phyloP scores from a whole-genome alignment of 257 asterid species.

The Ehretia macrophylla region DNA sequence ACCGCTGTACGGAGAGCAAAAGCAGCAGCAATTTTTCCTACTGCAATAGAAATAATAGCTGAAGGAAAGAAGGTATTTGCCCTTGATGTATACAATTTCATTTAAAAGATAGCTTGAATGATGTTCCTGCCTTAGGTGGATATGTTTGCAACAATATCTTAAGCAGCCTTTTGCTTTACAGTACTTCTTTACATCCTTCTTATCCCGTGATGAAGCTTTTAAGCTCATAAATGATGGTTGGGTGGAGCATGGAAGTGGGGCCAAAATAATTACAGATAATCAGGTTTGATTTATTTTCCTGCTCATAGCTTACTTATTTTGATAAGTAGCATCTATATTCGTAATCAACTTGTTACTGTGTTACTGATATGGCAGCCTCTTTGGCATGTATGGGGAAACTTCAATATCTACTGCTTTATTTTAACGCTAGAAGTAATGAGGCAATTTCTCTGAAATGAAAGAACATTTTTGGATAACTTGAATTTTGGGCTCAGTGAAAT shows the following conservation, averaged over 20 bases:
- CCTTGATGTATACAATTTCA: constrained; percentile 6
- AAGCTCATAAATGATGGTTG: constrained; percentile 90
- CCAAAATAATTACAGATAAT: constrained; percentile 46
- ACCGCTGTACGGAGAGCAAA: constrained; percentile 84
- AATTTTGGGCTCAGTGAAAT: too few relatives aligned
- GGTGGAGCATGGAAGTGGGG: constrained; percentile 44
- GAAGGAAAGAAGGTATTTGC: constrained; percentile 80
- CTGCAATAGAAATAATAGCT: constrained; percentile 86
- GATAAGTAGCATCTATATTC: constrained; percentile 4
- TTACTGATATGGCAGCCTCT: constrained; percentile 11
- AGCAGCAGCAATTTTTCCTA: constrained; percentile 88
- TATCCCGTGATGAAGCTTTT: constrained; percentile 98
- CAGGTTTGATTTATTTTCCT: constrained; percentile 43
- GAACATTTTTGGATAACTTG: too few relatives aligned
- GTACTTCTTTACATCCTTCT: constrained; percentile 91
- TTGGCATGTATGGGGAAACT: too few relatives aligned
- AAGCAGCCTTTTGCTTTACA: constrained; percentile 36
- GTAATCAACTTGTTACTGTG: constrained; percentile 11
- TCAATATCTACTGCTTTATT: too few relatives aligned
- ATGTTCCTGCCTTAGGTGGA: neutral
- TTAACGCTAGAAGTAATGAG: too few relatives aligned
- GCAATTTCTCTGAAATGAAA: too few relatives aligned
- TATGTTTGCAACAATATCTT: neutral
- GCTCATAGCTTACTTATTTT: constrained; percentile 2
- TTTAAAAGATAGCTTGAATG: constrained; percentile 1